Evolutionary conservation across 805 yeast genomes (phyloP), one percentile per base, ranked within the genome.

Genomic region (Saccharomycopsis lassenensis): DNA sequence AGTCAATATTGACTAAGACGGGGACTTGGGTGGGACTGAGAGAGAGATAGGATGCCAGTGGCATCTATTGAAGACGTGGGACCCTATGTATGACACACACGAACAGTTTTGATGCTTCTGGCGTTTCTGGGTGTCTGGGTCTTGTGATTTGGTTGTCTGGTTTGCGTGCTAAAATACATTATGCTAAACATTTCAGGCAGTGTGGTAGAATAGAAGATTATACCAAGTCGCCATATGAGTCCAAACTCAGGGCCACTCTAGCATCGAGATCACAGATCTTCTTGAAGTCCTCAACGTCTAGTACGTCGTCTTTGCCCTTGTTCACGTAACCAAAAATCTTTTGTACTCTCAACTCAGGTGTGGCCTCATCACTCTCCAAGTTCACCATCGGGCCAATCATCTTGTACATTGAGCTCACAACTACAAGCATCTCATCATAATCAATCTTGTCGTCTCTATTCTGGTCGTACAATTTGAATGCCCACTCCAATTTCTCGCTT

Each of bases 311-410:
- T 33, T 66, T 60, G 51, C 80, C 74, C 52, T 84, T 80, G 45
- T 77, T 83, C 71, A 85, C 67, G 35, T 73, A 57, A 25, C 57
- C 65, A 59, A 93, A 89, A 28, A 89, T 76, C 63, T 86, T 89
- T 35, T 74, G 69, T 1, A 84, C 85, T 43, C 97, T 68, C 46
- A 76, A 63, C 50, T 87, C 95, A 0, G 98, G 97, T 0, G 97
- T 86, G 30, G 76, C 72, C 49, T 87, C 97, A 52, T 87, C 95
- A 16, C 77, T 89, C 14, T 84, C 82, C 35, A 86, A 65, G 43
- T 76, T 76, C 40, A 87, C 94, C 89, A 87, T 85, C 1, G 87
- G 71, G 1, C 97, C 99, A 41, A 89, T 80, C 97, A 91, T 87
- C 56, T 81, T 82, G 57, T 91, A 89, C 23, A 89, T 82, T 22